Conservation (phyloP, 768 basidiomycete genomes). For the Pleurotus eryngii region DNA sequence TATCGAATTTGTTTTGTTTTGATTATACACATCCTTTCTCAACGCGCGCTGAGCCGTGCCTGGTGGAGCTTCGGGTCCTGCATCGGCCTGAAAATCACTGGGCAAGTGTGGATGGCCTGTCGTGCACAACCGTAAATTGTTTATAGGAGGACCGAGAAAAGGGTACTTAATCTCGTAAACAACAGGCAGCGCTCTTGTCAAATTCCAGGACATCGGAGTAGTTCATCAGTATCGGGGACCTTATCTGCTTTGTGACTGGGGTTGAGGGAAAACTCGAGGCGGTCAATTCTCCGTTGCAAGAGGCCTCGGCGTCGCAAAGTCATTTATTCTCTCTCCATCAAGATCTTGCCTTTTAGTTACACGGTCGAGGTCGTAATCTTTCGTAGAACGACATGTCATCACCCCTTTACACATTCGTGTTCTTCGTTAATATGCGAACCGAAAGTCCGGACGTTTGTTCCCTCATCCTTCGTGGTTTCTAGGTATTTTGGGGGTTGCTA, state of each 20-base stretch:
- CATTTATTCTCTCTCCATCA: too few species aligned
- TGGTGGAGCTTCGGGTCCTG: conserved; percentile 87
- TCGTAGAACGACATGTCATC: too few species aligned
- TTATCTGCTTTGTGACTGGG: conserved; percentile 23
- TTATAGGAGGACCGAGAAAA: too few species aligned
- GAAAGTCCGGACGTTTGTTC: conserved; percentile 58
- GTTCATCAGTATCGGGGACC: conserved; percentile 62
- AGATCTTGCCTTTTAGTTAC: too few species aligned
- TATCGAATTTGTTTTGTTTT: background rate
- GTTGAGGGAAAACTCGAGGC: background rate
- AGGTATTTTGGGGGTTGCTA: conserved; percentile 60
- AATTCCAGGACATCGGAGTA: conserved; percentile 72
- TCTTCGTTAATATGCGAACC: conserved; percentile 48
- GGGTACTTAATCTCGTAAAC: too few species aligned
- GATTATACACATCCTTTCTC: conserved; percentile 13
- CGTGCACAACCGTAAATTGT: too few species aligned
- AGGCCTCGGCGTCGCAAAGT: too few species aligned
- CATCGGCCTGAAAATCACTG: conserved; percentile 48
- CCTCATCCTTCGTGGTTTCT: conserved; percentile 55
- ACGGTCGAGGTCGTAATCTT: background rate
- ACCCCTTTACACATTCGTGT: too few species aligned
- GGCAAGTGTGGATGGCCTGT: conserved; percentile 13
- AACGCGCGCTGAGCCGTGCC: conserved; percentile 83
- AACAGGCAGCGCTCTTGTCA: conserved; percentile 22
- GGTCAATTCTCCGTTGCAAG: too few species aligned